phyloP scores from a whole-genome alignment of 2,329 filamentous ascomycete species.

The Amesomyces nigricolor region DNA sequence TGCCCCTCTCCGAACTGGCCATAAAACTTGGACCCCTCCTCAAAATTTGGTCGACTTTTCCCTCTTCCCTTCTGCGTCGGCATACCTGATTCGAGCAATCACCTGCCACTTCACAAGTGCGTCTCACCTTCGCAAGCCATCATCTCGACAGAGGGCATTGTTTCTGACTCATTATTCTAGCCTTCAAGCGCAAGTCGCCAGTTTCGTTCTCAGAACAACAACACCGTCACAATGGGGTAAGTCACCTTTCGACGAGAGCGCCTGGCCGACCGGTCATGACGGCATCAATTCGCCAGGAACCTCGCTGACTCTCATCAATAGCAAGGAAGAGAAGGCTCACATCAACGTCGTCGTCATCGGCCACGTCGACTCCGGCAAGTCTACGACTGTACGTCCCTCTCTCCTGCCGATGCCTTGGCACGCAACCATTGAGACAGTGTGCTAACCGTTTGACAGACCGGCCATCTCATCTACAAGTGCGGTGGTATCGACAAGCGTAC shows the following conservation, averaged over 20 bases:
- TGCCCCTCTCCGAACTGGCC: slow-evolving; percentile 24
- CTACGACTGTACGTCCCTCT: slow-evolving; percentile 75
- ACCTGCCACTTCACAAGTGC: slow-evolving; percentile 26
- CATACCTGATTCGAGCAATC: slow-evolving; percentile 30
- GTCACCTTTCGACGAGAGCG: slow-evolving; percentile 5
- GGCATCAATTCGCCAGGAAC: neutral
- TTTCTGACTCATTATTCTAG: slow-evolving; percentile 16
- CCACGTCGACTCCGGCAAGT: slow-evolving; percentile 99
- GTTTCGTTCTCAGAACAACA: slow-evolving; percentile 14
- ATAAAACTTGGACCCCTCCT: slow-evolving; percentile 28
- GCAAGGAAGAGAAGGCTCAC: slow-evolving; percentile 94
- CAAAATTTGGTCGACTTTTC: slow-evolving; percentile 18
- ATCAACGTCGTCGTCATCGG: slow-evolving; percentile 65
- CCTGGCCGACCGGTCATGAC: neutral
- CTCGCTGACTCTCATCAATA: slow-evolving; percentile 36
- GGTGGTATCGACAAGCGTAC: slow-evolving; percentile 99
- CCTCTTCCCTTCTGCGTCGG: slow-evolving; percentile 27
- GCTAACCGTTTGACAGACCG: slow-evolving; percentile 42
- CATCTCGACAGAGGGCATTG: slow-evolving; percentile 6
- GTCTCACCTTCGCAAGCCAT: slow-evolving; percentile 12
- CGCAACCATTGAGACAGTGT: neutral
- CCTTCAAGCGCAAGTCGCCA: slow-evolving; percentile 23
- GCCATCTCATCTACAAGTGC: slow-evolving; percentile 99
- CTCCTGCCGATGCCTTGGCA: neutral
- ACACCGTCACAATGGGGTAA: slow-evolving; percentile 29